These are phyloP conservation scores for Lotus japonicus DNA, from an alignment of 306 rosid genomes.

Conservation along the genomic window DNA sequence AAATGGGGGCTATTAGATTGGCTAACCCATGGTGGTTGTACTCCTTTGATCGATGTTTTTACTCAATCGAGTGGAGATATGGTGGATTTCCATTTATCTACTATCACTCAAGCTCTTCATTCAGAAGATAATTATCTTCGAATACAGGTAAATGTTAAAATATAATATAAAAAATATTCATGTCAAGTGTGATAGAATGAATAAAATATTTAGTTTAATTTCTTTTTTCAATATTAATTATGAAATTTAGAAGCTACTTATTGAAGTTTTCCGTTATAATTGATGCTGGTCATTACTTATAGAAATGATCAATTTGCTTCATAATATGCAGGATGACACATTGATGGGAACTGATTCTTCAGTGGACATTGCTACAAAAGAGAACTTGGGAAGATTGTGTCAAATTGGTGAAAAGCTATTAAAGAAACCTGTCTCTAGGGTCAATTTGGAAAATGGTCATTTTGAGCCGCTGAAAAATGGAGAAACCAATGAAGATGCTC, in stretches of 20 bases:
- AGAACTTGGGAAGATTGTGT: slow-evolving; percentile 27
- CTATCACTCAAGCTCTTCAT: slow-evolving; percentile 36
- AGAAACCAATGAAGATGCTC: slow-evolving; percentile 40
- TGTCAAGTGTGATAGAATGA: too few relatives aligned
- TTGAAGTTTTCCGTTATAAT: too few relatives aligned
- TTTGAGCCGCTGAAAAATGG: slow-evolving; percentile 17
- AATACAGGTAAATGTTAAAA: slow-evolving; percentile 46
- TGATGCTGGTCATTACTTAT: too few relatives aligned
- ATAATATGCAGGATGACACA: slow-evolving; percentile 37
- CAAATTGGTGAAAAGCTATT: slow-evolving; percentile 20
- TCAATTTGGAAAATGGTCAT: slow-evolving; percentile 32
- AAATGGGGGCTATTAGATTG: slow-evolving; percentile 38
- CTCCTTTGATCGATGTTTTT: slow-evolving; percentile 33
- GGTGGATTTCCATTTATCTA: slow-evolving; percentile 37
- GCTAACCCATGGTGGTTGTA: slow-evolving; percentile 21
- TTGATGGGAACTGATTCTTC: slow-evolving; percentile 29
- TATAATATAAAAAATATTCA: too few relatives aligned
- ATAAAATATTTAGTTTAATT: too few relatives aligned
- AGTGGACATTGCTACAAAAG: slow-evolving; percentile 30
- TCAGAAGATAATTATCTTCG: slow-evolving; percentile 30
- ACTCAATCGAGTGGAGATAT: slow-evolving; percentile 38
- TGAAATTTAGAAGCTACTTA: too few relatives aligned
- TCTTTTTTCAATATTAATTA: too few relatives aligned
- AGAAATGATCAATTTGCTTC: too few relatives aligned
- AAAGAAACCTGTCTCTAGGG: slow-evolving; percentile 37